Evolutionary conservation across 352 stramenopile genomes (phyloP), one percentile per base, ranked within the genome.

Genomic region (Elongisporangium undulatum): DNA sequence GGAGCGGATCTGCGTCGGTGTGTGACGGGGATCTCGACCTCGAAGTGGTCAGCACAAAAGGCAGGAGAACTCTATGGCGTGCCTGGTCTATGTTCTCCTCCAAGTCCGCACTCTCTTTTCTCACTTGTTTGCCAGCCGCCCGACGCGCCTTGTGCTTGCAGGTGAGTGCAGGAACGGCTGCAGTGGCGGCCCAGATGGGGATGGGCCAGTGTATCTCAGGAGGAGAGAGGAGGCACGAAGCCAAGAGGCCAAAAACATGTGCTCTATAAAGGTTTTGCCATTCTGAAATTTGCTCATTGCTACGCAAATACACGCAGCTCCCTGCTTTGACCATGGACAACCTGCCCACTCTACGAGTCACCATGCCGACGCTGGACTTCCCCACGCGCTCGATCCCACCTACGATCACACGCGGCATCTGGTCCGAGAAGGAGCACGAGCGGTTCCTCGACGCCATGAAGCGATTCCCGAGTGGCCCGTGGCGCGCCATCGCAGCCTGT

Each of bases 391-490:
- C 29, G 8, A 9, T 13, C 29, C 29, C 29, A 9, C 29, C 72
- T 23, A 64, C 73, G 21, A 74, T 89, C 51, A 85, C 77, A 19
- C 75, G 77, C 56, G 82, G 82, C 20, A 75, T 90, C 51, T 94
- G 85, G 85, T 88, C 78, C 9, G 74, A 85, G 51, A 60, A 77
- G 56, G 85, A 94, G 53, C 85, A 94, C 64, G 81, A 92, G 60
- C 77, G 84, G 49, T 94, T 94, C 67, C 69, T 94, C 60, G 70
- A 92, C 21, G 85, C 78, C 51, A 89, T 94, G 76, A 88, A 94
- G 65, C 74, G 86, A 55, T 92, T 87, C 57, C 82, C 82, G 7
- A 79, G 76, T 22, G 81, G 82, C 19, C 82, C 82, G 38, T 94
- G 85, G 85, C 80, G 77, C 48, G 77, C 74, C 16, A 91, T 94